Evolutionary conservation across 768 basidiomycete genomes (phyloP).

Genomic region (Leucosporidium creatinivorum): DNA sequence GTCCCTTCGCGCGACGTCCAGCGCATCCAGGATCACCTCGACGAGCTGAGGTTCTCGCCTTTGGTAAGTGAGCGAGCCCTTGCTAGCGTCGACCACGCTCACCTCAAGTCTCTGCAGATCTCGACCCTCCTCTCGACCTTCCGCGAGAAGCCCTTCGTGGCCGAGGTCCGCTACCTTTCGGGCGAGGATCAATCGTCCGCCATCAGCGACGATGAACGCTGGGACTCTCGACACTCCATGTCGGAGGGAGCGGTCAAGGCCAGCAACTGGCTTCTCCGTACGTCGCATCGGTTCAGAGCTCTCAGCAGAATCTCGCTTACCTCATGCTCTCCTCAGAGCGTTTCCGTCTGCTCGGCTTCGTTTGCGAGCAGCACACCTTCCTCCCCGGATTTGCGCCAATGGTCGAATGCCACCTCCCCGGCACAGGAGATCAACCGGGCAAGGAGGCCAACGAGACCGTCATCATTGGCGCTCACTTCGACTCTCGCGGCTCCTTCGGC

Average conservation of each 20-base stretch:
- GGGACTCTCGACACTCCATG: slow-evolving; percentile 32
- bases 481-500: slow-evolving; percentile 36
- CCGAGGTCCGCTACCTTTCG: slow-evolving; percentile 14
- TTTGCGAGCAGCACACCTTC: slow-evolving; percentile 14
- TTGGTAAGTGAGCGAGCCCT: no score
- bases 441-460: slow-evolving; percentile 28
- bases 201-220: slow-evolving; percentile 4
- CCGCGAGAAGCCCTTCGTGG: slow-evolving; percentile 2
- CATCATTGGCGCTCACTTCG: slow-evolving; percentile 35
- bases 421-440: not conserved
- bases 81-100: no score
- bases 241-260: slow-evolving; percentile 15
- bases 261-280: slow-evolving; percentile 13
- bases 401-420: slow-evolving; percentile 27
- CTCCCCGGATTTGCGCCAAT: slow-evolving; percentile 17
- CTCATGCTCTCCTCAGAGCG: not conserved
- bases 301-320: not conserved
- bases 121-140: slow-evolving; percentile 2
- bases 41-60: slow-evolving; percentile 13
- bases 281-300: not conserved
- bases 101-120: not conserved
- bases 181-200: slow-evolving; percentile 24
- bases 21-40: slow-evolving; percentile 12
- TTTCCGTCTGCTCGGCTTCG: slow-evolving; percentile 16
- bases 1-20: slow-evolving; percentile 6